A percentile compares a stretch with the other conserved stretches of the same genome.
phyloP scores from a whole-genome alignment of 352 stramenopile genomes.

The Phytophthora citricola region DNA sequence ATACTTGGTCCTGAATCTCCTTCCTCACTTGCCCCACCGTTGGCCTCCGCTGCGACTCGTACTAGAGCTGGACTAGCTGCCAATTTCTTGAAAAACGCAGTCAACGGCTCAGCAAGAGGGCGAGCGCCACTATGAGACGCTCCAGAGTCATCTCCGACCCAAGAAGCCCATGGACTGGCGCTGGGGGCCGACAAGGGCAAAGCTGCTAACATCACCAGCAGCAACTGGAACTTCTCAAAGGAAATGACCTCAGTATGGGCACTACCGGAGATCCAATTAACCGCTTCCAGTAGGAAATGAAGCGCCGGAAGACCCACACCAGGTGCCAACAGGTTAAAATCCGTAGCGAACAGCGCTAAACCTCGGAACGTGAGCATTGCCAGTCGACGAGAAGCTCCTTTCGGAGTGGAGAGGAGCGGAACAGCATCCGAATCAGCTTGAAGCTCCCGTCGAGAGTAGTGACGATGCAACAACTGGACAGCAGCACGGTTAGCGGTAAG shows the following conservation, averaged over 20 bases:
- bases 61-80: slow-evolving; percentile 34
- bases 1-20: slow-evolving; percentile 6
- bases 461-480: slow-evolving; percentile 59
- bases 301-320: slow-evolving; percentile 38
- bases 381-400: slow-evolving; percentile 37
- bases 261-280: slow-evolving; percentile 75
- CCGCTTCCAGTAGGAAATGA: slow-evolving; percentile 62
- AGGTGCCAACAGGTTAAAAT: slow-evolving; percentile 54
- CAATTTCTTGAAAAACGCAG: slow-evolving; percentile 37
- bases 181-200: slow-evolving; percentile 28
- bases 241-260: slow-evolving; percentile 71
- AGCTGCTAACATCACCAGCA: slow-evolving; percentile 47
- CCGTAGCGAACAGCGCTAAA: slow-evolving; percentile 49
- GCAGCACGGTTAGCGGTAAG: slow-evolving; percentile 42
- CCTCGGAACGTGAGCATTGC: slow-evolving; percentile 67
- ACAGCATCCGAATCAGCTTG: slow-evolving; percentile 12
- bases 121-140: slow-evolving; percentile 9
- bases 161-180: slow-evolving; percentile 17
- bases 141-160: slow-evolving; percentile 14
- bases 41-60: slow-evolving; percentile 33
- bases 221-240: slow-evolving; percentile 71
- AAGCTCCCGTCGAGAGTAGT: slow-evolving; percentile 53
- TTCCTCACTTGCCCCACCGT: slow-evolving; percentile 17
- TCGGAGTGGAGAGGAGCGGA: slow-evolving; percentile 33
- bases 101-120: slow-evolving; percentile 25